Conservation (phyloP, 352 stramenopile species). For the Thraustochytrium striatum region DNA sequence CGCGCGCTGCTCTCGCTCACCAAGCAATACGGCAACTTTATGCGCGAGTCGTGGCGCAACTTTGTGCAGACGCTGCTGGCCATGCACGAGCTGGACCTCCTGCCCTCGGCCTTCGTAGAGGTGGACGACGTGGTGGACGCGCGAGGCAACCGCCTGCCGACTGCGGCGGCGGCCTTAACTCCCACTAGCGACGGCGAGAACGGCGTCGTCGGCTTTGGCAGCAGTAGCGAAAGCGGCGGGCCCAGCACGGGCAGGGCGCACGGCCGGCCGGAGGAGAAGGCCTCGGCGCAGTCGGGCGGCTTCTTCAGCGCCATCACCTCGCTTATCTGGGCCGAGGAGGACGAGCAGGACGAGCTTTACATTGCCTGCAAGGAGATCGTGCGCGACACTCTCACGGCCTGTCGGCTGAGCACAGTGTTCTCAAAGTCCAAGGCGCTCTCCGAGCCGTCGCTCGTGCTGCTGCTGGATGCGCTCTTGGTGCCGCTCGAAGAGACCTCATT, state of each 20-base stretch:
- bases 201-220: no score
- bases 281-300: background rate
- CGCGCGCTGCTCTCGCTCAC: slow-evolving; percentile 29
- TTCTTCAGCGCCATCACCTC: slow-evolving; percentile 42
- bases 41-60: slow-evolving; percentile 48
- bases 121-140: slow-evolving; percentile 45
- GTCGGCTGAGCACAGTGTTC: slow-evolving; percentile 37
- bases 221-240: no score
- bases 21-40: slow-evolving; percentile 19
- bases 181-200: background rate
- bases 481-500: slow-evolving; percentile 3
- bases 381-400: slow-evolving; percentile 33
- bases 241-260: background rate
- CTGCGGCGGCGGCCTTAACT: background rate
- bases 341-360: slow-evolving; percentile 13
- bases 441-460: slow-evolving; percentile 19
- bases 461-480: slow-evolving; percentile 23
- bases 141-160: slow-evolving; percentile 38
- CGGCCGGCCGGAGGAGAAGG: background rate
- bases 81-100: slow-evolving; percentile 37
- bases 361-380: slow-evolving; percentile 20
- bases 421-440: slow-evolving; percentile 26
- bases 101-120: slow-evolving; percentile 44
- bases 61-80: slow-evolving; percentile 45
- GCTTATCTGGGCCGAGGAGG: slow-evolving; percentile 37